These are phyloP conservation scores for Ustilago sp. DNA, from an alignment of 1,284 basidiomycete species.

Conservation along the genomic window DNA sequence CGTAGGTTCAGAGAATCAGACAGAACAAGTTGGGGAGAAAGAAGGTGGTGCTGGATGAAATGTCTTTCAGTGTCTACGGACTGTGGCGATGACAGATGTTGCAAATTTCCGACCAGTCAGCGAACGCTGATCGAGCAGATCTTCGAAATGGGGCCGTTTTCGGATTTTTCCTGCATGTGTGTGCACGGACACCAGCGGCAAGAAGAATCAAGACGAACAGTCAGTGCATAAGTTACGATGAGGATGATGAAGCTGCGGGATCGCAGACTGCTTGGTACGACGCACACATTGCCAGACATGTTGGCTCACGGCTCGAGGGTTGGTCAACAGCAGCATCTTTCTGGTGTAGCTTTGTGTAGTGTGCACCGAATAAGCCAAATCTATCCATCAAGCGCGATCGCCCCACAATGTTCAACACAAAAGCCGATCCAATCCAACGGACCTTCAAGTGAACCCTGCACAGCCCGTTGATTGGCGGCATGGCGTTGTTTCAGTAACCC, in stretches of 20 bases:
- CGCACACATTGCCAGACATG: no score
- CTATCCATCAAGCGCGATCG: no score
- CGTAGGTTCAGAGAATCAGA: neutral
- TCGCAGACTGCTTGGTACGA: no score
- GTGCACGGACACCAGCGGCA: neutral
- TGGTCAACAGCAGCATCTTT: no score
- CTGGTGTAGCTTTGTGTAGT: no score
- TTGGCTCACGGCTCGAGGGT: no score
- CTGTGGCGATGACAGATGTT: neutral
- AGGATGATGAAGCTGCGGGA: no score
- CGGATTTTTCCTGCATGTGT: neutral
- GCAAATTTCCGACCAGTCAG: constrained; percentile 1
- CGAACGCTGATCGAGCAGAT: constrained; percentile 1
- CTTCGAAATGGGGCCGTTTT: neutral
- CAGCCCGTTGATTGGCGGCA: neutral
- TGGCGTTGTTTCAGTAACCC: neutral
- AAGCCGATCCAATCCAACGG: neutral
- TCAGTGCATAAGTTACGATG: neutral
- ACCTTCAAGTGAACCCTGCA: neutral
- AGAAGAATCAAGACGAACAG: neutral
- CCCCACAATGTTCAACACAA: no score
- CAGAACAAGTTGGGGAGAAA: neutral
- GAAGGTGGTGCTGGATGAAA: neutral
- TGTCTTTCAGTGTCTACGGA: neutral
- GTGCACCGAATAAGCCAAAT: no score